A percentile compares a stretch with the other conserved stretches of the same genome.
phyloP scores from a whole-genome alignment of 768 basidiomycete species.

The Gymnopilus junonius region DNA sequence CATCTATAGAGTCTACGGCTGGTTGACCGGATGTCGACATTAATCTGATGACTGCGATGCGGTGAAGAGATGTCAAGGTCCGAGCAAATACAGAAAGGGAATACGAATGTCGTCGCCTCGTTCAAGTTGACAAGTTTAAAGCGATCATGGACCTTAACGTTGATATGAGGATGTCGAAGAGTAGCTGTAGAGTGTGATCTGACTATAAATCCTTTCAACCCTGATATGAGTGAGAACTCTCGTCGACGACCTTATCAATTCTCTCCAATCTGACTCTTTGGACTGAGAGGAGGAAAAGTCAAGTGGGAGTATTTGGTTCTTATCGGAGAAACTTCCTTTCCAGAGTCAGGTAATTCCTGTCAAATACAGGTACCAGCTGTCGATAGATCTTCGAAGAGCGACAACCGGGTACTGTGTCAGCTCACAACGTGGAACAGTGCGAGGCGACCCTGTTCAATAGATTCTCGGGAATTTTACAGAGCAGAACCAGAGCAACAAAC shows the following conservation, averaged over 20 bases:
- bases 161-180: neutral
- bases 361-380: neutral
- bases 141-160: neutral
- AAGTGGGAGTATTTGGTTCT: neutral
- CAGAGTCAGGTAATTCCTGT: neutral
- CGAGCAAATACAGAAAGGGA: too few species aligned
- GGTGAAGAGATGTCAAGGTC: neutral
- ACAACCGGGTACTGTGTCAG: neutral
- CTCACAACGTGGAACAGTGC: neutral
- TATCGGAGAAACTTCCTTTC: neutral
- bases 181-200: neutral
- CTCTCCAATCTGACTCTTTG: neutral
- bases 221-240: neutral
- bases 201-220: neutral
- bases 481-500: neutral
- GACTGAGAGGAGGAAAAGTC: neutral
- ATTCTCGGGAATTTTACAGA: neutral
- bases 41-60: neutral
- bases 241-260: neutral
- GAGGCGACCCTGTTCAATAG: neutral
- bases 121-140: neutral
- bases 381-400: neutral
- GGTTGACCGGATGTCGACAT: neutral
- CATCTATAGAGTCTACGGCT: neutral
- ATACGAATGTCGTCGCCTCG: too few species aligned